A percentile compares a stretch with the other conserved stretches of the same genome.
Conservation (phyloP, 441 rosid genomes). For the Erysimum pusillum region DNA sequence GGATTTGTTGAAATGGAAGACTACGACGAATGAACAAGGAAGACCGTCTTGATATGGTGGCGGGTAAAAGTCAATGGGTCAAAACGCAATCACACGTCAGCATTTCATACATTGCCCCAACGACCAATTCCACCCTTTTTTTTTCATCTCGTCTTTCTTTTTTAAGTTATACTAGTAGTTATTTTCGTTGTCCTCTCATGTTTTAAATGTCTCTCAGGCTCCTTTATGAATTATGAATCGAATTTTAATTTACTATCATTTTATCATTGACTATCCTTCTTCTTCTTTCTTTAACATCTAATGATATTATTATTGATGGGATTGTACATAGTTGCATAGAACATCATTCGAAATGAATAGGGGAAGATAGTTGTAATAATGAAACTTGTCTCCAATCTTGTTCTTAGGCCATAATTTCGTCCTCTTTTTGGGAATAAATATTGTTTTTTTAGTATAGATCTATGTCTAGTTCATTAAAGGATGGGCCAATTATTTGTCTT, state of each 20-base stretch:
- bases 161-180: no score
- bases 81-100: constrained; percentile 26
- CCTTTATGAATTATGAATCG: neutral
- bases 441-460: neutral
- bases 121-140: constrained; percentile 25
- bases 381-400: no score
- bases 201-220: no score
- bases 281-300: no score
- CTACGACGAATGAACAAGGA: neutral
- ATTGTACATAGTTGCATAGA: no score
- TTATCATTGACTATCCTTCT: constrained; percentile 13
- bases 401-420: constrained; percentile 4
- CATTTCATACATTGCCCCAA: neutral
- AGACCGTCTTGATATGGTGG: constrained; percentile 40
- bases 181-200: no score
- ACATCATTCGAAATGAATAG: no score
- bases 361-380: no score
- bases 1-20: constrained; percentile 41
- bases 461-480: neutral
- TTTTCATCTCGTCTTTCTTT: no score
- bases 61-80: constrained; percentile 47
- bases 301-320: no score
- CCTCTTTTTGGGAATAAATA: neutral
- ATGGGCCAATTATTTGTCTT: constrained; percentile 13
- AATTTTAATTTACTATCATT: neutral